Evolutionary conservation across 371 early-diverging fungal genomes (phyloP), one percentile per base, ranked within the genome.

Genomic region (Entomophthora muscae): DNA sequence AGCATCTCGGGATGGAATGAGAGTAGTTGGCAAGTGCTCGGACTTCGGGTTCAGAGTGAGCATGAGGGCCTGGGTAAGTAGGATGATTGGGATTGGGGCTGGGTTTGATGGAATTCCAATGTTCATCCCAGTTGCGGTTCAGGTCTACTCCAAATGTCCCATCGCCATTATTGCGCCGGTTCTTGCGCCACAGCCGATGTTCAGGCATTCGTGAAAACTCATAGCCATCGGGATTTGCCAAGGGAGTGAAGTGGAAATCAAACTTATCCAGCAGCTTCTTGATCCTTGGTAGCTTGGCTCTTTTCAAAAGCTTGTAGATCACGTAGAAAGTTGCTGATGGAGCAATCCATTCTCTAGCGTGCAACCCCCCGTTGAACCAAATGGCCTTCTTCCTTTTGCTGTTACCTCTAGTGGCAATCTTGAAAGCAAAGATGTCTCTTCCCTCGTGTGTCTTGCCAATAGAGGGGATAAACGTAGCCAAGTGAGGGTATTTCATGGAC

Each of bases 211-310:
- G 73, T 10, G 81, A 71, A 67, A 75, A 78, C 29, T 70, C 73
- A 63, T 80, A 81, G 1, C 83, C 83, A 61, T 83, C 83, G n/a
- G 76, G 66, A 71, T 83, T 83, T 66, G 78, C 73, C 32, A 81
- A 56, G 3, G 82, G 82, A 0, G 81, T 74, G 54, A 83, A 67
- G 29, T 76, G 66, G 51, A 79, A 72, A 63, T 78, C 79, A 22
- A 67, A 69, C 5, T 61, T 57, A 32, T 72, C 70, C 61, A 81
- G 65, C 17, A 77, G 52, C 3, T 23, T 33, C 13, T 22, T 17
- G 33, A 64, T 26, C 21, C n/a, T 3, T 21, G 51, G 13, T 3
- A n/a, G 29, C 17, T 57, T 52, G 55, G 57, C 56, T 1, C 55
- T 28, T 2, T n/a, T 32, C 1, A 64, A 24, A 17, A 64, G 42